Percentiles rank a stretch among this genome's conserved stretches.
These are phyloP conservation scores for Linanthus parryae DNA, from an alignment of 148 eudicot genomes.

Conservation along the genomic window DNA sequence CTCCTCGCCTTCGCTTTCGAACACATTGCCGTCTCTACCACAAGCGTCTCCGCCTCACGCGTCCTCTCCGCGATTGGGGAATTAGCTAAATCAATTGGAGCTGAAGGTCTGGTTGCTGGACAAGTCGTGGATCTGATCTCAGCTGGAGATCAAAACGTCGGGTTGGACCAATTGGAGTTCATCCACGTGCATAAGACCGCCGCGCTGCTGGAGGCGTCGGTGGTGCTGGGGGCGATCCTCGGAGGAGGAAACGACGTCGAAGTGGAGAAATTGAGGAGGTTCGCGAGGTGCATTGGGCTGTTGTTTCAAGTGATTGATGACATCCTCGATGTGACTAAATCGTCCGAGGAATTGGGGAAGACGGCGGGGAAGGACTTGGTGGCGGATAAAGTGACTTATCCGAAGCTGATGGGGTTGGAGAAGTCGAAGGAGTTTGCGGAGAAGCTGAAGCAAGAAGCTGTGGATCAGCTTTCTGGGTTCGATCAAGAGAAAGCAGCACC, in stretches of 20 bases:
- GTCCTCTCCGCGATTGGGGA: constrained; percentile 7
- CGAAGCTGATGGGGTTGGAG: constrained; percentile 11
- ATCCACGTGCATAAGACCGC: constrained; percentile 10
- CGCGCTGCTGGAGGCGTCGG: constrained; percentile 4
- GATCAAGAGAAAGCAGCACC: constrained; percentile 9
- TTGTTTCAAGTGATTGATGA: constrained; percentile 10
- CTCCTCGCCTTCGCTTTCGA: constrained; percentile 9
- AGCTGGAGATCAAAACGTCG: constrained; percentile 3
- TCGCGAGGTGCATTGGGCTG: constrained; percentile 10
- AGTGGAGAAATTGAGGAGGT: constrained; percentile 9
- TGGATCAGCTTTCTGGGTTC: constrained; percentile 5
- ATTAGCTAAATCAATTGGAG: constrained; percentile 5
- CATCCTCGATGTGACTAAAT: constrained; percentile 8
- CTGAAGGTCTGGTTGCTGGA: constrained; percentile 9
- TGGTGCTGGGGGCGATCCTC: constrained; percentile 8
- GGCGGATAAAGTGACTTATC: constrained; percentile 10
- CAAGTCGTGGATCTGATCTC: constrained; percentile 11
- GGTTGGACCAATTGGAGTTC: constrained; percentile 1
- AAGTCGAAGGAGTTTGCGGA: constrained; percentile 9
- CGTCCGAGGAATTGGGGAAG: constrained; percentile 11
- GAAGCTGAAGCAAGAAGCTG: constrained; percentile 9
- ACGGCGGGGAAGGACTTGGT: constrained; percentile 8
- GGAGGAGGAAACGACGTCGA: constrained; percentile 8
- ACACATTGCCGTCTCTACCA: constrained; percentile 4
- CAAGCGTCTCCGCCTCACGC: neutral